Base-by-base conservation (phyloP, 306 rosid genomes). In the Rosa lucieae region DNA sequence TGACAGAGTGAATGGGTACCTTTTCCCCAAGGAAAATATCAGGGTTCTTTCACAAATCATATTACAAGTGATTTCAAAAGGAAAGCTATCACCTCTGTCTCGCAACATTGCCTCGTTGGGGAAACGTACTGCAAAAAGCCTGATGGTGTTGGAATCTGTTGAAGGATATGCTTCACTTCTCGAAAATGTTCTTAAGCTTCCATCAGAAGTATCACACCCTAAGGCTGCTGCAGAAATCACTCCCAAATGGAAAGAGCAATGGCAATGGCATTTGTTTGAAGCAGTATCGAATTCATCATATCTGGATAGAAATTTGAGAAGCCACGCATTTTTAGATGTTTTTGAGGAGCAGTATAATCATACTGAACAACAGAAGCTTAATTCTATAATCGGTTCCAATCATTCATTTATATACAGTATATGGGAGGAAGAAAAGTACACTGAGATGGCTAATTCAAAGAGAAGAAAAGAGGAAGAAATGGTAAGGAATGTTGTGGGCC, bases 1-100 rank as follows among this genome's bases (percentile, higher is more conserved):
- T 46, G 92, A 93, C 86, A 82, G 91, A 90, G 99, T 93, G 84
- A 96, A 89, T 72, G 97, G 99, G 40, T 96, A 86, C 84, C 86
- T 96, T 78, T 96, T 84, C 76, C 96, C 97, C 12, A 92, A 84
- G 90, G 93, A 91, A 67, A 86, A 91, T 81, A 78, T 79, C 20
- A 79, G 51, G 73, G 84, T 79, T 80, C 83, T 96, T 75, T 84
- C 89, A 40, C 88, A 91, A 85, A 87, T 91, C 78, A 39, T 91
- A 18, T 53, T 80, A 75, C 92, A 93, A 89, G 88, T 89, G 75
- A 78, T 93, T 81, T 86, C 83, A 10, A 84, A 88, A 10, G 92
- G 98, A 78, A 86, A 89, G 81, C 61, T 90, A 84, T 91, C 98
- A 73, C 88, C 92, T 43, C 70, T 87, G 65, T 96, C 93, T 86